Evolutionary conservation across 1,284 basidiomycete genomes (phyloP).

Genomic region (Moesziomyces parantarcticus): DNA sequence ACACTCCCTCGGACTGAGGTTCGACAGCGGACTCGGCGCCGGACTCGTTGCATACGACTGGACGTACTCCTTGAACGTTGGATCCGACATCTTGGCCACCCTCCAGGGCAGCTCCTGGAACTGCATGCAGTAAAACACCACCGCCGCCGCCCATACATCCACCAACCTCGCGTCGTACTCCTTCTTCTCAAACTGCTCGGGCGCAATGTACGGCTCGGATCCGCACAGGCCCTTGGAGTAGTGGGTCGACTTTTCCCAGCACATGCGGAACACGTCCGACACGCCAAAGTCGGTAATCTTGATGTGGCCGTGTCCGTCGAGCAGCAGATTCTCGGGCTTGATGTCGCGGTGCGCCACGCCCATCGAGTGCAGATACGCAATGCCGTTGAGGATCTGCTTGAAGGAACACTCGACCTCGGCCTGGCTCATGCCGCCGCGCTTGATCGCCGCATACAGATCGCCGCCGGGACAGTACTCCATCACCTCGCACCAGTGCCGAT

Average conservation of each 20-base stretch:
- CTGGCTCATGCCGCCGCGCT: constrained; percentile 93
- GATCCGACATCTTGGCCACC: constrained; percentile 85
- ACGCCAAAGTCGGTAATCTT: constrained; percentile 99
- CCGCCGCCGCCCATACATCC: constrained; percentile 95
- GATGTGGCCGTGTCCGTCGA: constrained; percentile 90
- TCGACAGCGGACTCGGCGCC: constrained; percentile 75
- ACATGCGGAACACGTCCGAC: constrained; percentile 95
- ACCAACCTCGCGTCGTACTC: constrained; percentile 97
- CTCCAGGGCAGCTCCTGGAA: constrained; percentile 78
- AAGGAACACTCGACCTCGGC: constrained; percentile 97
- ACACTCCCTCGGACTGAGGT: constrained; percentile 87
- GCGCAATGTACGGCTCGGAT: constrained; percentile 97
- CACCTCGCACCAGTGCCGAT: constrained; percentile 96
- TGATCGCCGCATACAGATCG: constrained; percentile 96
- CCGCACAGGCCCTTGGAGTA: constrained; percentile 97
- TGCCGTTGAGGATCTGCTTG: constrained; percentile 91
- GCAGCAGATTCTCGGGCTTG: constrained; percentile 96
- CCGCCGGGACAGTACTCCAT: constrained; percentile 98
- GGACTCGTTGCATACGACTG: constrained; percentile 72
- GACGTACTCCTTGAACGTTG: constrained; percentile 84
- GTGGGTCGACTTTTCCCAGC: constrained; percentile 97
- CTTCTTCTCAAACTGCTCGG: constrained; percentile 95
- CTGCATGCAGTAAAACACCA: constrained; percentile 94
- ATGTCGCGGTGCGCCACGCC: constrained; percentile 97
- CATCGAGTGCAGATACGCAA: constrained; percentile 90